These are phyloP conservation scores for Chimonanthus salicifolius DNA, from an alignment of 164 flowering plant species.

Conservation along the genomic window DNA sequence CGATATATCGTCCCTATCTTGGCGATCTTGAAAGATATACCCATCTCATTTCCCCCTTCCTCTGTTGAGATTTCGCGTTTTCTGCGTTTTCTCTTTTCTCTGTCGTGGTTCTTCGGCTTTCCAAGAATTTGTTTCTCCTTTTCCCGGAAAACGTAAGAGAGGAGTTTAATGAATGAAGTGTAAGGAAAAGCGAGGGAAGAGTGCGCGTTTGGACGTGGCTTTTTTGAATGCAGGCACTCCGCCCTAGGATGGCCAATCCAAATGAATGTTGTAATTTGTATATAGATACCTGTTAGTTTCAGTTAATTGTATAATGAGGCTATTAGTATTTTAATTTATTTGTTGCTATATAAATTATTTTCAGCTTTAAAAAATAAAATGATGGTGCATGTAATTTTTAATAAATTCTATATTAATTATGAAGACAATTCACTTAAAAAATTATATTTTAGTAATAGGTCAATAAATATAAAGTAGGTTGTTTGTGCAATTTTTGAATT, in stretches of 20 bases:
- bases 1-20: constrained; percentile 25
- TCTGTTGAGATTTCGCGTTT: neutral
- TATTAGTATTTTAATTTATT: no score
- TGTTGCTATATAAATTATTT: no score
- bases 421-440: no score
- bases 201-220: neutral
- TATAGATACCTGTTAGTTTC: no score
- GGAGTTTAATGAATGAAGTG: neutral
- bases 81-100: neutral
- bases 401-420: no score
- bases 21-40: constrained; percentile 31
- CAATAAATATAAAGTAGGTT: no score
- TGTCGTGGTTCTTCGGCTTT: neutral
- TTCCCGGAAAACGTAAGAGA: neutral
- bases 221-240: constrained; percentile 5
- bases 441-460: no score
- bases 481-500: no score
- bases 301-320: no score
- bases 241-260: constrained; percentile 6
- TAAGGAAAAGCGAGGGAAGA: neutral
- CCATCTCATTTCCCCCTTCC: constrained; percentile 17
- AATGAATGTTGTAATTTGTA: no score
- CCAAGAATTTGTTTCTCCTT: neutral
- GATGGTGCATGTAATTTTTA: no score
- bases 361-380: no score